Percentiles rank a stretch among this genome's conserved stretches.
phyloP scores from a whole-genome alignment of 2,329 filamentous ascomycete genomes.

The Cladobotryum protrusum region DNA sequence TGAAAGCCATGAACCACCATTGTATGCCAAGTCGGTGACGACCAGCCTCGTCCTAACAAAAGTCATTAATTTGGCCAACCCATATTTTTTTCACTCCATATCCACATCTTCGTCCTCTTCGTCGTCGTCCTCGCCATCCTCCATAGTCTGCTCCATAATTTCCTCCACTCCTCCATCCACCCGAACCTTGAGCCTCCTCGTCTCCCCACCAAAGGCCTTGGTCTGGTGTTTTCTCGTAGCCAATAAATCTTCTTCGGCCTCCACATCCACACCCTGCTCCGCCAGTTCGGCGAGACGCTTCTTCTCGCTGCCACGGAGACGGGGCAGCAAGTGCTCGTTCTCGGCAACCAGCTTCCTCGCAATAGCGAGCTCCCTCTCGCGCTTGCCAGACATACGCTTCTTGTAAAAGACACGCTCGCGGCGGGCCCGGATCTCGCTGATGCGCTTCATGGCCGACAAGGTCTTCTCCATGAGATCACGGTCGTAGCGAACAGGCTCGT shows the following conservation, averaged over 20 bases:
- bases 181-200: slow-evolving; percentile 33
- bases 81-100: slow-evolving; percentile 20
- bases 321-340: slow-evolving; percentile 86
- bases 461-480: slow-evolving; percentile 83
- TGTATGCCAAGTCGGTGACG: slow-evolving; percentile 4
- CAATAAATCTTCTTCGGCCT: slow-evolving; percentile 34
- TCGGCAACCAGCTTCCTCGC: slow-evolving; percentile 85
- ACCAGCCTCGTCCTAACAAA: slow-evolving; percentile 8
- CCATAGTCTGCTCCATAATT: slow-evolving; percentile 7
- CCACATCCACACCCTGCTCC: slow-evolving; percentile 40
- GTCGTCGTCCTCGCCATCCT: slow-evolving; percentile 18
- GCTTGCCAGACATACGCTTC: slow-evolving; percentile 86
- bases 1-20: slow-evolving; percentile 8
- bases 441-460: slow-evolving; percentile 84
- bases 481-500: slow-evolving; percentile 93
- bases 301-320: slow-evolving; percentile 59
- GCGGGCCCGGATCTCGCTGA: slow-evolving; percentile 74
- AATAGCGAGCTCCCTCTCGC: slow-evolving; percentile 68
- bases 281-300: slow-evolving; percentile 51
- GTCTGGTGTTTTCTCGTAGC: slow-evolving; percentile 23
- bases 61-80: slow-evolving; percentile 6
- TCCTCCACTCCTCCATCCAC: slow-evolving; percentile 31
- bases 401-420: slow-evolving; percentile 92
- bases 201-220: slow-evolving; percentile 38
- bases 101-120: slow-evolving; percentile 23